Evolutionary conservation across 2,329 filamentous ascomycete species (phyloP), one percentile per base, ranked within the genome.

Genomic region (Cladorrhinum sp.): DNA sequence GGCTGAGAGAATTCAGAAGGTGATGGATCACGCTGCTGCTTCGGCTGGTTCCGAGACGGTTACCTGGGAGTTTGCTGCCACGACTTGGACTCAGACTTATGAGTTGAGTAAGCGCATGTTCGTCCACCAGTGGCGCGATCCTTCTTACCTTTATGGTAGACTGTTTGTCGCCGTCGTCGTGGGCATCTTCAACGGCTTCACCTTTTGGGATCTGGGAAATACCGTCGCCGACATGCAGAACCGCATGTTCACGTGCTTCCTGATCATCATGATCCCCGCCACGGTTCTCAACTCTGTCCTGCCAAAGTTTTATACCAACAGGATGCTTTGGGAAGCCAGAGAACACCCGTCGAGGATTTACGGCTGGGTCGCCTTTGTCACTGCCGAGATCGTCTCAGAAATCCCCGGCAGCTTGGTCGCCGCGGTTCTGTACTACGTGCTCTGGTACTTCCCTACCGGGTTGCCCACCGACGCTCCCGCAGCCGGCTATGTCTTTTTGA

Each of bases 331-430:
- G 75, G 77, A 88, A 70, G 85, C 82, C 1, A 82, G 91, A 4
- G 91, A 95, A 72, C 82, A 86, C 53, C 90, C 84, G n/a, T 85
- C 88, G 16, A 92, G 92, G 72, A 91, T 92, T 24, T 95, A 93
- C 74, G 87, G 84, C 1, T 92, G 90, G 89, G 74, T 83, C 13
- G 87, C 89, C 0, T 91, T 89, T 74, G 82, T 84, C 0, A 86
- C 85, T 2, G 87, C 83, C 0, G 81, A 83, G 1, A 81, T 92
- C 4, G 66, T 91, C 0, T 86, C 83, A 16, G 90, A 93, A 72
- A 78, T 92, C 0, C 90, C 90, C 0, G 91, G 90, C 65, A 81
- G 83, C 0, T 75, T 91, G 12, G 70, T 90, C 3, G 84, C 85
- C 0, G 89, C 85, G 0, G 84, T 81, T 0, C 70, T 90, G 23